phyloP scores from a whole-genome alignment of 2,329 filamentous ascomycete genomes.

The Didymosphaeria variabile region DNA sequence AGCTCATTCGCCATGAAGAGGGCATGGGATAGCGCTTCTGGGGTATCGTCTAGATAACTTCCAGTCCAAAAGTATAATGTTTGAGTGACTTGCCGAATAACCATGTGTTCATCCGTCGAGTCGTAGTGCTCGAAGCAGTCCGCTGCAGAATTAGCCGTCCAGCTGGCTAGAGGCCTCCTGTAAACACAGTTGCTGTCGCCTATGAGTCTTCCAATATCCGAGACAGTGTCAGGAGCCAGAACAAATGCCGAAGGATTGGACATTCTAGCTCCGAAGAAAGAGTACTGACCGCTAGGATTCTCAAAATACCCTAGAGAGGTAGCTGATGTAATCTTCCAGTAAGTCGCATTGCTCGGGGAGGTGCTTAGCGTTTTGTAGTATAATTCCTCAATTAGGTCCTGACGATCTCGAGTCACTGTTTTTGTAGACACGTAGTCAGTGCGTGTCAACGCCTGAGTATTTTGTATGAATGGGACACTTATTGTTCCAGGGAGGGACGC shows the following conservation, averaged over 20 bases:
- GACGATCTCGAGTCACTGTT: constrained; percentile 19
- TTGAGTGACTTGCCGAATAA: not conserved
- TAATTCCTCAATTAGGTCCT: constrained; percentile 20
- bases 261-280: constrained; percentile 16
- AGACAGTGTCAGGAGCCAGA: not conserved
- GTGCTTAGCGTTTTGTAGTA: constrained; percentile 8
- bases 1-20: constrained; percentile 18
- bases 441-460: not conserved
- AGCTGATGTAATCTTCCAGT: constrained; percentile 9
- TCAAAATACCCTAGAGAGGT: constrained; percentile 25
- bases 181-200: not conserved
- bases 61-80: not conserved
- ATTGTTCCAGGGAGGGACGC: constrained; percentile 18
- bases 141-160: not conserved
- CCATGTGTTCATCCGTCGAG: not conserved
- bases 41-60: not conserved
- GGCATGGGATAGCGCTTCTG: not conserved
- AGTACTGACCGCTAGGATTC: constrained; percentile 19
- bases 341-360: not conserved
- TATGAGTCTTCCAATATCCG: not conserved
- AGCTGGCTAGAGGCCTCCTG: not conserved
- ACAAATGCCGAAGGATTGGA: constrained; percentile 10
- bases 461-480: not conserved
- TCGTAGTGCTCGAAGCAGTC: not conserved
- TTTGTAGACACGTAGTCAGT: not conserved